These are phyloP conservation scores for Austroboletus festivus DNA, from an alignment of 768 basidiomycete species.

Conservation along the genomic window DNA sequence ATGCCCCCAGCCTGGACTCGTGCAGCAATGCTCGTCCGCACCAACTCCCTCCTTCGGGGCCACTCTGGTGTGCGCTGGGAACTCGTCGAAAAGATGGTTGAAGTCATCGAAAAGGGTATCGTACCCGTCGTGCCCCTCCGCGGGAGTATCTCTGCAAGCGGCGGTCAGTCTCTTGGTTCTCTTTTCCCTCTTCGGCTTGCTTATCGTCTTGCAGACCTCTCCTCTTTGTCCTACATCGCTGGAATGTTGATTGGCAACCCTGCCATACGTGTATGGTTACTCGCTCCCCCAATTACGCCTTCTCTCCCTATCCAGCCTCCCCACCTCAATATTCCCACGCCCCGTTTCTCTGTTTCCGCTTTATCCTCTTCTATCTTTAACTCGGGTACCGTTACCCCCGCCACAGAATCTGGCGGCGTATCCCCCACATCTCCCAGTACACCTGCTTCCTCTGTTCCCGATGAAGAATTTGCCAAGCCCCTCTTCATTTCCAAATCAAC, in stretches of 20 bases:
- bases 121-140: conserved; percentile 80
- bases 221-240: conserved; percentile 80
- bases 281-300: conserved; percentile 23
- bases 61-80: conserved; percentile 85
- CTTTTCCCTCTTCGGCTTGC: neutral
- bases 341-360: conserved; percentile 6
- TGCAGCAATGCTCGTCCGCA: conserved; percentile 81
- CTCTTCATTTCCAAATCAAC: neutral
- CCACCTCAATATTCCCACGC: conserved; percentile 15
- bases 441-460: conserved; percentile 25
- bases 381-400: conserved; percentile 20
- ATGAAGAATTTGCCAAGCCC: conserved; percentile 19
- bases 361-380: conserved; percentile 1
- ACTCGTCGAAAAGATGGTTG: conserved; percentile 74
- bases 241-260: conserved; percentile 79
- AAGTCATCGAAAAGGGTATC: conserved; percentile 67
- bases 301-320: conserved; percentile 2
- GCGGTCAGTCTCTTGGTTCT: conserved; percentile 44
- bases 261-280: conserved; percentile 66
- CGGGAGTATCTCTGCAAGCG: conserved; percentile 80
- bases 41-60: conserved; percentile 86
- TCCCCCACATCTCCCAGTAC: conserved; percentile 44
- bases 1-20: conserved; percentile 91
- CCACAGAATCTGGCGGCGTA: conserved; percentile 35
- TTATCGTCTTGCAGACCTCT: conserved; percentile 49